Base-by-base conservation (phyloP, 495 filamentous ascomycete genomes). In the Pseudomonodictys pantanalensis region DNA sequence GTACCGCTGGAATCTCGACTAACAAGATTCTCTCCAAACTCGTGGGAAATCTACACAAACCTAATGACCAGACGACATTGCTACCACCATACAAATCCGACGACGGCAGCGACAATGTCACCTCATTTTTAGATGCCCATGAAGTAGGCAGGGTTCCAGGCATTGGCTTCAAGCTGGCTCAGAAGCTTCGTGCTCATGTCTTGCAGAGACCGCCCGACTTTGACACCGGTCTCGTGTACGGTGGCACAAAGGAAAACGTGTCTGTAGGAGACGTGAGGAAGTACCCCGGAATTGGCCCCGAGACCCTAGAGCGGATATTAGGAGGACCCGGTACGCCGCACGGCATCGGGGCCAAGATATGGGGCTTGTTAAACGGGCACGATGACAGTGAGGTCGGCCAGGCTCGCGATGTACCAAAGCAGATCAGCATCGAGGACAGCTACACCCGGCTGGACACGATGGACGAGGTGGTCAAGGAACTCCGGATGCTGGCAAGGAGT, bases 381-480 rank as follows among this genome's bases (percentile, higher is more conserved):
- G 86, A 89, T 67, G 67, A 78, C 52, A 75, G 80, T 7, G 84
- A 87, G 39, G 90, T 97, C 17, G 78, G 81, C 18, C 79, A 84
- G 59, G 87, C 85, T 1, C 81, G 83, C 62, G 83, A 83, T 35
- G 71, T 95, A 12, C 92, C 92, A 0, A 84, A 83, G 11, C 91
- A 96, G 70, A 96, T 97, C 69, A 92, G 89, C 71, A 95, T 97
- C 58, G 92, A 97, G 68, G 90, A 97, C 69, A 89, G 89, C 4
- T 97, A 93, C 68, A 77, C 78, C 45, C 81, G 82, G 1, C 76
- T 96, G 1, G 79, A 85, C 61, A 81, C 77, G 0, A 59, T 86
- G 41, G 70, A 81, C 2, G 78, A 84, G 43, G 81, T 90, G 2
- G 75, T 73, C n/a, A 77, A 78, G 41, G 86, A 91, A 66, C 76